Evolutionary conservation across 1,284 basidiomycete genomes (phyloP).

Genomic region (Earliella scabrosa): DNA sequence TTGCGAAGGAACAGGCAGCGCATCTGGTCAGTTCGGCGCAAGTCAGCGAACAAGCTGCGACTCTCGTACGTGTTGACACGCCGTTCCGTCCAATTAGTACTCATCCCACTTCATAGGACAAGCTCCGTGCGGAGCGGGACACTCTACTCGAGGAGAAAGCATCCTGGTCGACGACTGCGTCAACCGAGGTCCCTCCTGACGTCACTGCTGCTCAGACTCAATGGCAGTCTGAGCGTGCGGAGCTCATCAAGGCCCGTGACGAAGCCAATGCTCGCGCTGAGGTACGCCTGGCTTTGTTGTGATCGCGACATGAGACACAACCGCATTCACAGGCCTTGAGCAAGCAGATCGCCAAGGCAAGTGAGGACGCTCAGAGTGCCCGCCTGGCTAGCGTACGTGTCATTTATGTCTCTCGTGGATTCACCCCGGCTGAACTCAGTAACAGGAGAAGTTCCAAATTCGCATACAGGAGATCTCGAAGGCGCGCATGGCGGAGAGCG

Average conservation of each 20-base stretch:
- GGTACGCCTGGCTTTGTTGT: constrained; percentile 40
- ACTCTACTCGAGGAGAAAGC: constrained; percentile 63
- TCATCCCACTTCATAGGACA: constrained; percentile 41
- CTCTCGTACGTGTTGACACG: constrained; percentile 47
- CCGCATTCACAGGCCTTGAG: constrained; percentile 41
- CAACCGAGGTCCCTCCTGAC: constrained; percentile 31
- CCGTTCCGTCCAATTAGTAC: background rate
- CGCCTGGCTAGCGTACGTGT: constrained; percentile 40
- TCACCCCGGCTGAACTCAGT: background rate
- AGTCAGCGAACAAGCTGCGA: constrained; percentile 19
- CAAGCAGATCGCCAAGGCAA: constrained; percentile 51
- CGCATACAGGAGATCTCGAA: constrained; percentile 43
- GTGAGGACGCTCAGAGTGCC: constrained; percentile 49
- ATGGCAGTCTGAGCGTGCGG: constrained; percentile 63
- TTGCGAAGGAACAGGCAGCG: constrained; percentile 43
- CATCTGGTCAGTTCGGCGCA: constrained; percentile 16
- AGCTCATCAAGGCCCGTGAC: constrained; percentile 61
- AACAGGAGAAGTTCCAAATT: constrained; percentile 50
- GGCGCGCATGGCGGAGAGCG: constrained; percentile 41
- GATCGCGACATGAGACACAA: no score
- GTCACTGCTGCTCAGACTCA: constrained; percentile 38
- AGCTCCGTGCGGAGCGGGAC: constrained; percentile 64
- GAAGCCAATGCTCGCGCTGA: constrained; percentile 59
- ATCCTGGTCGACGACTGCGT: constrained; percentile 41
- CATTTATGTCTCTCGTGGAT: background rate